Evolutionary conservation across 805 yeast species (phyloP), one percentile per base, ranked within the genome.

Genomic region (Monosporozyma yasuniensis): DNA sequence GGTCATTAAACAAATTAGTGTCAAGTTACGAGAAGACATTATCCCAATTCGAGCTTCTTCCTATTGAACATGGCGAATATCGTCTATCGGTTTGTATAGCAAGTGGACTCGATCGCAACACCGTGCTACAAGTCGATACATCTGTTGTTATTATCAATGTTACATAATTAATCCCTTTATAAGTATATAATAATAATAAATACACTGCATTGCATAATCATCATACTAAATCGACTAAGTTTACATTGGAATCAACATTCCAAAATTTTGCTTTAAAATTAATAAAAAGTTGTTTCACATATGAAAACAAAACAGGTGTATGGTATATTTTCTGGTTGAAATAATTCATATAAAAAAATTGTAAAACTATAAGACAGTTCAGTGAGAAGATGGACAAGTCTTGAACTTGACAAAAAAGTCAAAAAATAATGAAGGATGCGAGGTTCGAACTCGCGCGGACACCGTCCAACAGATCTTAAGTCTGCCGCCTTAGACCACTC

Each of bases 61-160:
- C 87, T 4, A 68, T 90, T 37, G 90, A 85, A 49, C 74, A 74
- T 43, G 98, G 97, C 1, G 83, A 79, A 45, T 89, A 83, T 61
- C 93, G 87, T 62, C 83, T 96, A 84, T 87, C 90, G 1, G 60
- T 56, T 2, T 54, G 56, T 32, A 19, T 61, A 4, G 51, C 57
- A 23, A 38, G 47, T 37, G 22, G 32, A 5, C 30, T 34, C 12
- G 48, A 47, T 19, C 44, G 42, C 3, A 54, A 50, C 14, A 42
- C 47, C 4, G 23, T 54, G 2, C 25, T 54, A 18, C 61, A 56
- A 42, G 52, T 56, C 14, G 50, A 50, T 35, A 27, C 50, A 11
- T 46, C 47, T 14, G 44, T 38, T 19, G 25, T 46, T 10, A 11
- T 46, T 3, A 11, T 53, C 5, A 21, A 21, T 12, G 54, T 49